These are phyloP conservation scores for Chalaropsis thielavioides DNA, from an alignment of 2,329 filamentous ascomycete genomes.

Conservation along the genomic window DNA sequence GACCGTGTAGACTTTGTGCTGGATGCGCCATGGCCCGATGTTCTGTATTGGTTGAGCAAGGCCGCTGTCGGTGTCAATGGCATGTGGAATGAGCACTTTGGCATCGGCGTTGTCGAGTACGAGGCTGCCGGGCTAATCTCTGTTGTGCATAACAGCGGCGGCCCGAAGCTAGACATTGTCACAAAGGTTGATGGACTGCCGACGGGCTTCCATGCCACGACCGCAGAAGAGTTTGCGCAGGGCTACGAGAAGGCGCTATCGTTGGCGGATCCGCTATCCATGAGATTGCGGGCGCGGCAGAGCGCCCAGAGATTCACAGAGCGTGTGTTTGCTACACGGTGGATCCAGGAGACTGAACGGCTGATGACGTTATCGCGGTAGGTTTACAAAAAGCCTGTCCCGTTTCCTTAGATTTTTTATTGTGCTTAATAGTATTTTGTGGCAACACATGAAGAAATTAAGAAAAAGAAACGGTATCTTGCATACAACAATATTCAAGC, in stretches of 20 bases:
- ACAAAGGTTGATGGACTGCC: slow-evolving; percentile 61
- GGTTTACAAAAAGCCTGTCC: neutral
- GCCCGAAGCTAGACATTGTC: slow-evolving; percentile 88
- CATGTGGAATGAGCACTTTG: slow-evolving; percentile 99
- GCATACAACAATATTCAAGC: neutral
- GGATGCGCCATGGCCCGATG: slow-evolving; percentile 77
- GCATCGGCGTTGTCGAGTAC: slow-evolving; percentile 96
- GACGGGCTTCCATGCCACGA: slow-evolving; percentile 76
- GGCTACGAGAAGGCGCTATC: slow-evolving; percentile 66
- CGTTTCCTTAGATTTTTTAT: neutral
- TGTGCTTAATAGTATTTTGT: slow-evolving; percentile 5
- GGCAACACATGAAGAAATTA: neutral
- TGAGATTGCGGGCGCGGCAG: slow-evolving; percentile 59
- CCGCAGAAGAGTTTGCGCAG: slow-evolving; percentile 60
- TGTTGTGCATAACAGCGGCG: slow-evolving; percentile 86
- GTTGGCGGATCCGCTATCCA: slow-evolving; percentile 55
- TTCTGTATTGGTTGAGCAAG: slow-evolving; percentile 62
- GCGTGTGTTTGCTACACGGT: slow-evolving; percentile 65
- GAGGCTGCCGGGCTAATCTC: slow-evolving; percentile 86
- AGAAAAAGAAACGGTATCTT: neutral
- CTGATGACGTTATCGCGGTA: slow-evolving; percentile 40
- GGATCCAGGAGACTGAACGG: slow-evolving; percentile 59
- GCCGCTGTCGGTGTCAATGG: slow-evolving; percentile 83
- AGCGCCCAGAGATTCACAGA: slow-evolving; percentile 81
- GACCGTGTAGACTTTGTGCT: slow-evolving; percentile 76